Conservation (phyloP, 345 rosid species). For the Ceriops tagal region DNA sequence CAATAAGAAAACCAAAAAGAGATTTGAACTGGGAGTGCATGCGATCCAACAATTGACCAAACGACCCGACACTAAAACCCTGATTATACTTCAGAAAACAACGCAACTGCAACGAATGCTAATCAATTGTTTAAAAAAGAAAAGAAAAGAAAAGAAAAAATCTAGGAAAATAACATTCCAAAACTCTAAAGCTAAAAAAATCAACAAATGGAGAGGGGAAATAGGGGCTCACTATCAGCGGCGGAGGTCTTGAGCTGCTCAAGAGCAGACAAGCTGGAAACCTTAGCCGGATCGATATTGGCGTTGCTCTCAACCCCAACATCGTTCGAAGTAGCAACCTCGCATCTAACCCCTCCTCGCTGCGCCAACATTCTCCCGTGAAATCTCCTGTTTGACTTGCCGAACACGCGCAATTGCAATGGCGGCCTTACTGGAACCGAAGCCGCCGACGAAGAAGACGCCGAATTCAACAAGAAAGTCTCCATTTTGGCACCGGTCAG, state of each 20-base stretch:
- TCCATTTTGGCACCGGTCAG: slow-evolving; percentile 27
- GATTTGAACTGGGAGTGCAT: not conserved
- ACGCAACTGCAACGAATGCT: too few relatives aligned
- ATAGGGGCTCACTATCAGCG: slow-evolving; percentile 21
- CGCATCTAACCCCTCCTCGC: slow-evolving; percentile 25
- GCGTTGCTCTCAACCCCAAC: slow-evolving; percentile 7
- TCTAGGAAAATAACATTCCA: not conserved
- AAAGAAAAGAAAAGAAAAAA: not conserved
- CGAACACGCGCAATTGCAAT: slow-evolving; percentile 3
- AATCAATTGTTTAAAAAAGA: too few relatives aligned
- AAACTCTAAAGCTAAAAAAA: not conserved
- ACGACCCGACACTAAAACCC: too few relatives aligned
- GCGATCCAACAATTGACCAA: too few relatives aligned
- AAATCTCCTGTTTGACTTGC: slow-evolving; percentile 6
- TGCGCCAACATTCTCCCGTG: not conserved
- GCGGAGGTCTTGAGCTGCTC: slow-evolving; percentile 37
- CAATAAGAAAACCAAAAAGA: not conserved
- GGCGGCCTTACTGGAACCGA: slow-evolving; percentile 2
- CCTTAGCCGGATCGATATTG: slow-evolving; percentile 14
- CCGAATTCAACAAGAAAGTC: slow-evolving; percentile 22
- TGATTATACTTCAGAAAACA: too few relatives aligned
- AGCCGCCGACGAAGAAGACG: slow-evolving; percentile 15
- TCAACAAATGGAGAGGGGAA: not conserved
- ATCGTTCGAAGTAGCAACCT: slow-evolving; percentile 19
- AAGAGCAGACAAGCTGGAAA: slow-evolving; percentile 32